Evolutionary conservation across 495 filamentous ascomycete genomes (phyloP).

Genomic region (Xylaria grammica): DNA sequence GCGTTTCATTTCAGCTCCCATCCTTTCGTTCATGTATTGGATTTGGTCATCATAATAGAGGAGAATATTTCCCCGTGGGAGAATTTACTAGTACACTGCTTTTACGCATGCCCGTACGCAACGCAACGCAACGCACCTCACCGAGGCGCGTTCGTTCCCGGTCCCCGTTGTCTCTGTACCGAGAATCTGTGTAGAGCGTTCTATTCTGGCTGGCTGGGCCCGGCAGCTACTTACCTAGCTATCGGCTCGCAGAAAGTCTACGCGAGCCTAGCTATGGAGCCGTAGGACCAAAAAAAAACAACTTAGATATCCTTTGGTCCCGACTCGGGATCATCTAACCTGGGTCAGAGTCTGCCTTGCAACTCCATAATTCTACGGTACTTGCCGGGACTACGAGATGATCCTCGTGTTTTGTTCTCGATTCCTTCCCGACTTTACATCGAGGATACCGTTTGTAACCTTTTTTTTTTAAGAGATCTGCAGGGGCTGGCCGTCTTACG

Average conservation of each 20-base stretch:
- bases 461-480: slow-evolving; percentile 6
- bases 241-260: slow-evolving; percentile 4
- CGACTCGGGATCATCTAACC: no score
- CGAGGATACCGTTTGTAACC: neutral
- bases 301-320: neutral
- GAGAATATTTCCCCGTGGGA: neutral
- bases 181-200: neutral
- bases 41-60: neutral
- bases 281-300: neutral
- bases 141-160: neutral
- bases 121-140: no score
- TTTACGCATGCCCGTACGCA: no score
- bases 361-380: no score
- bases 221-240: neutral
- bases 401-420: slow-evolving; percentile 2
- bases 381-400: slow-evolving; percentile 8
- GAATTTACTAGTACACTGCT: no score
- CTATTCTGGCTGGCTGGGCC: no score
- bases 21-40: neutral
- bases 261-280: slow-evolving; percentile 7
- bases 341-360: no score
- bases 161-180: neutral
- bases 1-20: slow-evolving; percentile 5
- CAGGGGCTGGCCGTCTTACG: slow-evolving; percentile 15
- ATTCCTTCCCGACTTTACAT: neutral